A percentile compares a stretch with the other conserved stretches of the same genome.
These are phyloP conservation scores for Coniochaeta sp. DNA, from an alignment of 2,329 filamentous ascomycete species.

Conservation along the genomic window DNA sequence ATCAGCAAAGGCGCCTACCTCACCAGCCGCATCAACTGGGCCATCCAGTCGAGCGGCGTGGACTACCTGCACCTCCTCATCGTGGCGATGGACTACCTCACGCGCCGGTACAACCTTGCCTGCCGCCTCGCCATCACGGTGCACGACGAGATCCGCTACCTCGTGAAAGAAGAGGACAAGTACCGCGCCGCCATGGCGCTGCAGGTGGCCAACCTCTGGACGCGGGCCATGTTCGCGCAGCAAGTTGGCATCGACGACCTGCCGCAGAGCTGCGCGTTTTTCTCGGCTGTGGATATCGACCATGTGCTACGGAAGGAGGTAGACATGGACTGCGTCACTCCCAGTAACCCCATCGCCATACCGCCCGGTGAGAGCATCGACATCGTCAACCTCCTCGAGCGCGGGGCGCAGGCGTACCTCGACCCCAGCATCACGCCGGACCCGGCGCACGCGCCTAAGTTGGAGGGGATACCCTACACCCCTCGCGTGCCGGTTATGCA, in stretches of 20 bases:
- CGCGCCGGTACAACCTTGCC: slow-evolving; percentile 74
- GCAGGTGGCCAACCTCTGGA: slow-evolving; percentile 94
- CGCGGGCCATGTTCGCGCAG: slow-evolving; percentile 92
- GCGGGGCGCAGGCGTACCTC: slow-evolving; percentile 60
- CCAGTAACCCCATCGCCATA: slow-evolving; percentile 73
- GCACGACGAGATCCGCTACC: slow-evolving; percentile 94
- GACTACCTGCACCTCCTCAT: slow-evolving; percentile 95
- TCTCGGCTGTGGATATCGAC: slow-evolving; percentile 92
- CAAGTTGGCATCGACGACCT: slow-evolving; percentile 95
- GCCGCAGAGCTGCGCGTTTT: slow-evolving; percentile 90
- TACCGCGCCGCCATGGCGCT: slow-evolving; percentile 89
- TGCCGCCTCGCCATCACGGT: slow-evolving; percentile 89
- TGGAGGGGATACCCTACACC: slow-evolving; percentile 59
- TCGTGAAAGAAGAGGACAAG: slow-evolving; percentile 77
- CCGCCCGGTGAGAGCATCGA: slow-evolving; percentile 81
- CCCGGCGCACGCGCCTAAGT: slow-evolving; percentile 40
- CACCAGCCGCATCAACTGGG: slow-evolving; percentile 97
- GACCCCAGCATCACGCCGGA: slow-evolving; percentile 58
- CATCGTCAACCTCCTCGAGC: slow-evolving; percentile 69
- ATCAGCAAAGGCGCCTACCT: slow-evolving; percentile 88
- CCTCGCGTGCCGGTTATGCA: slow-evolving; percentile 77
- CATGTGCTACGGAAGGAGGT: slow-evolving; percentile 93
- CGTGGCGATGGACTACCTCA: slow-evolving; percentile 89
- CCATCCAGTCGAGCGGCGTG: slow-evolving; percentile 93
- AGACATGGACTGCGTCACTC: slow-evolving; percentile 94